Conservation (phyloP, 192 early-diverging fungal genomes). For the Linnemannia elongata region DNA sequence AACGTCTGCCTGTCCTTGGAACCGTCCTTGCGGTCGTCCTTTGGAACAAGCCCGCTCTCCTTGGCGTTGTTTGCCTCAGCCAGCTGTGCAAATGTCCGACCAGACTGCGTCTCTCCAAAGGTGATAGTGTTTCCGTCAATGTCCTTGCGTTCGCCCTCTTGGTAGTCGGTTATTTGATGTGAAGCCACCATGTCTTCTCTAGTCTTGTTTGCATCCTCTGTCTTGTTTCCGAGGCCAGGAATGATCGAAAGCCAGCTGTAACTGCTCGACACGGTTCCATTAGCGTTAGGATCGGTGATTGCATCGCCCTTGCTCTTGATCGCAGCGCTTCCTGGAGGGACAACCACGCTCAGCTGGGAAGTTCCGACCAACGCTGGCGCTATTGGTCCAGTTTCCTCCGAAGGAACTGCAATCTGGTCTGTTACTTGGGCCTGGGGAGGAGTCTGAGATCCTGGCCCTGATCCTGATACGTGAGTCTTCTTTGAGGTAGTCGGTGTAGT, state of each 20-base stretch:
- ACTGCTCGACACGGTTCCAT: constrained; percentile 7
- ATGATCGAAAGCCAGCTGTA: constrained; percentile 55
- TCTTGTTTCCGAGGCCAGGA: constrained; percentile 27
- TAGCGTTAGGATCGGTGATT: background rate
- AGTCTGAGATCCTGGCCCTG: background rate
- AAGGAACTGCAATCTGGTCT: constrained; percentile 4
- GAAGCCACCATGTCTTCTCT: background rate
- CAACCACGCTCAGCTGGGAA: constrained; percentile 25
- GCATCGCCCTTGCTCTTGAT: background rate
- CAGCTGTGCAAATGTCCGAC: constrained; percentile 28
- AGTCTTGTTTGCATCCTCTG: background rate
- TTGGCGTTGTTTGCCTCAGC: constrained; percentile 11
- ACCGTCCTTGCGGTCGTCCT: background rate
- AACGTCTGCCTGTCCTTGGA: constrained; percentile 8
- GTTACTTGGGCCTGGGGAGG: background rate
- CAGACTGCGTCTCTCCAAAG: background rate
- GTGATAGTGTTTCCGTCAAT: constrained; percentile 4
- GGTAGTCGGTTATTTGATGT: constrained; percentile 15
- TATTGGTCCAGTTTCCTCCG: background rate
- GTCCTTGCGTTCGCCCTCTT: constrained; percentile 20
- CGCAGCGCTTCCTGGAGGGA: constrained; percentile 5
- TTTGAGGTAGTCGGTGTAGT: background rate
- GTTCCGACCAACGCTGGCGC: constrained; percentile 34
- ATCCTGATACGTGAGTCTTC: background rate
- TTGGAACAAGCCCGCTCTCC: background rate